Conservation (phyloP, 1,284 basidiomycete species). For the Hemileia vastatrix region DNA sequence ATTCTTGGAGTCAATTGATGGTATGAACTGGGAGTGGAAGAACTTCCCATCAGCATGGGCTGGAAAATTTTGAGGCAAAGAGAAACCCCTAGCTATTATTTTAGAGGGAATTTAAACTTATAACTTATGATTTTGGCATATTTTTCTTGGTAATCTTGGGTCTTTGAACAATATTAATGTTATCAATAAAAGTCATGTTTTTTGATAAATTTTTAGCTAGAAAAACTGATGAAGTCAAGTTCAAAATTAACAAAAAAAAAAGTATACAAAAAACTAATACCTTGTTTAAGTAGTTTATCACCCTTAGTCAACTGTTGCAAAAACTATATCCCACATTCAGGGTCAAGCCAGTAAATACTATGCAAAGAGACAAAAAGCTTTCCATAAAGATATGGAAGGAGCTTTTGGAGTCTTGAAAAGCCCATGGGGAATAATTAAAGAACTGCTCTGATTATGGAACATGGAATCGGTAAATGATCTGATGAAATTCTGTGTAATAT, state of each 20-base stretch:
- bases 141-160: conserved; percentile 1
- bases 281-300: neutral
- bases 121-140: conserved; percentile 9
- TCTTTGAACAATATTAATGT: conserved; percentile 10
- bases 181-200: neutral
- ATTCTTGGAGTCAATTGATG: conserved; percentile 9
- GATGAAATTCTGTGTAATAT: neutral
- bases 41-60: conserved; percentile 1
- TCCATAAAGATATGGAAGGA: conserved; percentile 1
- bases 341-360: neutral
- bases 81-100: conserved; percentile 1
- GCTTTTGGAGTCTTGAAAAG: conserved; percentile 5
- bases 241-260: neutral
- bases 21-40: conserved; percentile 18
- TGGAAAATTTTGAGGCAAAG: conserved; percentile 6
- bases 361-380: neutral
- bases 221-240: neutral
- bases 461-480: neutral
- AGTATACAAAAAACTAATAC: neutral
- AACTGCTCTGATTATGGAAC: neutral
- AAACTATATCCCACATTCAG: neutral
- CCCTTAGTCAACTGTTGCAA: neutral
- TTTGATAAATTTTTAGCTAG: neutral
- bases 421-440: neutral
- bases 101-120: neutral